Evolutionary conservation across 129 eudicot genomes (phyloP), one percentile per base, ranked within the genome.

Genomic region (Cynara cardunculus): DNA sequence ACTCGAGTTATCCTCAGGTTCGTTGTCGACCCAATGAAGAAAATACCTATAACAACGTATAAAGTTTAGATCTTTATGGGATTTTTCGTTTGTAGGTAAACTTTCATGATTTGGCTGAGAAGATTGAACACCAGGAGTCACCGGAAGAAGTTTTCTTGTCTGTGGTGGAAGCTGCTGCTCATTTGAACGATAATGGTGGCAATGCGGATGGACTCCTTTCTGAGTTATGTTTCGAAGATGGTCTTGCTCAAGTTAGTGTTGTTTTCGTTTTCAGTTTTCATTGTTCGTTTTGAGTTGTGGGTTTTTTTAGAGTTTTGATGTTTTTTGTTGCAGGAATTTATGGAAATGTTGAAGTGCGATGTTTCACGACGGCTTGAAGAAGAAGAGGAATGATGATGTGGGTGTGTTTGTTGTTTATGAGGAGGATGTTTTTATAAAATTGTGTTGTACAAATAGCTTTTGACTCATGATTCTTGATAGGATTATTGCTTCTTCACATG

Each of bases 261-360:
- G 10, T 62, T 35, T 19, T n/a, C 31, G 4, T 66, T 68, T 0
- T 26, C 3, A 11, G 14, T 19, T 16, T 4, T 9, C 7, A 28
- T 28, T 9, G 2, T 10, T 39, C 11, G 3, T 71, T 75, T 39
- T 13, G 13, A 24, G 12, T 53, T 37, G 19, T 78, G 21, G 41
- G 56, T 31, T 74, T 19, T 21, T 28, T 26, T 31, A 37, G 22
- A 16, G 18, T 64, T 2, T 1, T 22, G 32, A n/a, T 19, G 1
- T 4, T 32, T 49, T 8, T 14, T 61, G 64, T 76, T 77, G 78
- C 86, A 95, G 99, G 96, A 90, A 67, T 95, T 92, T 49, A 71
- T 89, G 87, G 91, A 90, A 78, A 83, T 89, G 89, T 75, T 95
- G 49, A 81, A 73, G 69, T 82, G 78, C 24, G 99, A 95, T 88